A percentile compares a stretch with the other conserved stretches of the same genome.
phyloP scores from a whole-genome alignment of 768 basidiomycete genomes.

The Lactifluus echinatus region DNA sequence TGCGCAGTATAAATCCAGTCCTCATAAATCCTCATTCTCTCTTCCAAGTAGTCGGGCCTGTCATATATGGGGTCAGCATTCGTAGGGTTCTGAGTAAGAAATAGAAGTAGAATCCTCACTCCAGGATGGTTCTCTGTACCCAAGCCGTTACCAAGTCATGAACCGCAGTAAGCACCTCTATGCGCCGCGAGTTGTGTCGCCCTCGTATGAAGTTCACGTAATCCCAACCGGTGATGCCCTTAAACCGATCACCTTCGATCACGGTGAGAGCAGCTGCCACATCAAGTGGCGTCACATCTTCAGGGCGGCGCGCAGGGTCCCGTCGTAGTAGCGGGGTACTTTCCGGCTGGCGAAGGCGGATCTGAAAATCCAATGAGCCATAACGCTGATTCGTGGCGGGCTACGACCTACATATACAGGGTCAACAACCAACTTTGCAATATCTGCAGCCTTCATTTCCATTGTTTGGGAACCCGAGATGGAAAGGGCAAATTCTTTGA shows the following conservation, averaged over 20 bases:
- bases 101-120: background rate
- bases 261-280: conserved; percentile 7
- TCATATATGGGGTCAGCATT: background rate
- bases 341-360: background rate
- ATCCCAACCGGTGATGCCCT: conserved; percentile 12
- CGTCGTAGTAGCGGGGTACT: background rate
- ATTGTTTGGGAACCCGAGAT: conserved; percentile 3
- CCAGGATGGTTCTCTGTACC: conserved; percentile 1
- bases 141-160: conserved; percentile 3
- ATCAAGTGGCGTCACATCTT: background rate
- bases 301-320: background rate
- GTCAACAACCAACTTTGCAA: background rate
- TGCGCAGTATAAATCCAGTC: conserved; percentile 7
- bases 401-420: background rate
- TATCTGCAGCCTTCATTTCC: conserved; percentile 4
- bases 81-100: background rate
- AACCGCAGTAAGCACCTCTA: conserved; percentile 3
- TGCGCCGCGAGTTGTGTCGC: background rate
- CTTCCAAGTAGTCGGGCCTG: background rate
- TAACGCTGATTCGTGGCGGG: background rate
- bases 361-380: background rate
- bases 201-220: conserved; percentile 7
- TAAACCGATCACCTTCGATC: conserved; percentile 9
- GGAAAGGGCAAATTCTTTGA: background rate
- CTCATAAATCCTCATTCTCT: conserved; percentile 4